Base-by-base conservation (phyloP, 306 rosid species). In the Lithocarpus polystachyus region DNA sequence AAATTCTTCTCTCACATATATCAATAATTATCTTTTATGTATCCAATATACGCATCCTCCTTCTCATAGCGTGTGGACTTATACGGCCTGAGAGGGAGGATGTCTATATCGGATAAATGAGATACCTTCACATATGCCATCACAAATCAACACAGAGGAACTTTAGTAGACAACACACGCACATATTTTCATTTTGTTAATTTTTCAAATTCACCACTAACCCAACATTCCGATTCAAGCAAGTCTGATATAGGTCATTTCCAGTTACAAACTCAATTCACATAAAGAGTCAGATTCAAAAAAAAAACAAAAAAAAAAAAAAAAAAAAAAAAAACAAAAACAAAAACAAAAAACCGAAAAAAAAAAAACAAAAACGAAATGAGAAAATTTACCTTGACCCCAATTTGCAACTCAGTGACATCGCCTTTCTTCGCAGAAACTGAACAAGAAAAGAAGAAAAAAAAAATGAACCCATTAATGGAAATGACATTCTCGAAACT, bases 341-440 rank as follows among this genome's bases (percentile, higher is more conserved):
- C 2, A 35, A 40, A 40, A 40, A 40, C 2, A 0, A 0, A 33
- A 33, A 33, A 33, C 4, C 0, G 26, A 24, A 28, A 28, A 28
- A 28, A 28, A 2, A 37, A 8, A 8, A 40, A 9, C 11, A 2
- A 40, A 40, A 40, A 40, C 45, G 3, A 40, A 40, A 43, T 22
- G 9, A 13, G 26, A 67, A 22, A 74, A 5, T 68, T 75, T 79
- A 95, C 99, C 99, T 94, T 93, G 71, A 96, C 94, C 60, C 96
- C 98, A 77, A 96, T 91, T 90, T 93, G 98, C 79, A 93, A 84
- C 74, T 89, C 94, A 4, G 86, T 91, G 51, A 95, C 99, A 82
- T 95, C 99, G 10, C 72, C 77, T 0, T 65, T 57, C 75, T 86
- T 91, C 15, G 93, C 93, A 77, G 81, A 88, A 83, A 82, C 99